Evolutionary conservation across 768 basidiomycete genomes (phyloP), one percentile per base, ranked within the genome.

Genomic region (Termitomyces sp.): DNA sequence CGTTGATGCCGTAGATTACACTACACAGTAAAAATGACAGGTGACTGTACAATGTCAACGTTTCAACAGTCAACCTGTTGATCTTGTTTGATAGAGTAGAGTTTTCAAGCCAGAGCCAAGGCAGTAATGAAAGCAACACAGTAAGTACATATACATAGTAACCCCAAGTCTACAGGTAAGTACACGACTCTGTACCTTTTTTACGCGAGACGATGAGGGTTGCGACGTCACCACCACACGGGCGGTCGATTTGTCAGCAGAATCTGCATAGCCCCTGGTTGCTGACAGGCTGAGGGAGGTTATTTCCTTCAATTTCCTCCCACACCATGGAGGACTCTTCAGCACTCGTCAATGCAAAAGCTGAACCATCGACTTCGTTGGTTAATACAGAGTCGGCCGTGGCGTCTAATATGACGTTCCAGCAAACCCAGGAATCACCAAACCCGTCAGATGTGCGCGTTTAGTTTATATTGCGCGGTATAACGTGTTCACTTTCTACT

Each of bases 291-390:
- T n/a, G 8, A 48, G 47, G 18, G 3, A 48, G 30, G 27, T 4
- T 42, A 41, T 41, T 31, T 16, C 16, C 24, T 16, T 31, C 52
- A 27, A 39, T 31, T 27, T 27, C 18, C 20, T n/a, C 33, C 36
- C 48, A 12, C 37, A 57, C 13, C 53, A 78, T 78, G 76, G 76
- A 77, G 63, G 76, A 77, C 64, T 62, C 67, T 34, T 58, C 65
- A 18, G 57, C 59, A 7, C 67, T 81, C 42, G 72, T 81, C 50
- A 75, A 69, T 68, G 67, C 75, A 48, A 84, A 84, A 67, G 75
- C 81, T 57, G 78, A 78, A 55, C 81, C 78, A 4, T 79, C 83
- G 46, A 71, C 78, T 22, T 76, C 80, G 20, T 61, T 76, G 41
- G 75, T 85, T n/a, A 81, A 70, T 37, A 67, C 75, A 37, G 79